Evolutionary conservation across 148 eudicot genomes (phyloP), one percentile per base, ranked within the genome.

Genomic region (Camellia lanceoleosa): DNA sequence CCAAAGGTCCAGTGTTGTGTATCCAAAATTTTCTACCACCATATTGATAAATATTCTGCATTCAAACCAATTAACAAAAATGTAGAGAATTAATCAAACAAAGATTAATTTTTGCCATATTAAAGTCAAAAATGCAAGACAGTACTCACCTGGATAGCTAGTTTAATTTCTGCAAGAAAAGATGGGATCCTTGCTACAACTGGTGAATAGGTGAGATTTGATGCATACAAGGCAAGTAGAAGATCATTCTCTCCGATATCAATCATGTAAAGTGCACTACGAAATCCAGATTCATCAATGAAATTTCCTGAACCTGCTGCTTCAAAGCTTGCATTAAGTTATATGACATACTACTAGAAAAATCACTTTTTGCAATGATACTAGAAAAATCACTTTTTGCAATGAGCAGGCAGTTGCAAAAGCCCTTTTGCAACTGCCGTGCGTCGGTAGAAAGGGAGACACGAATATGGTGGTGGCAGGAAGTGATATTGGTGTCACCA

Each of bases 1-100:
- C 89, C 65, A 83, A 52, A 38, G 90, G 90, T 18, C 87, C 89
- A 41, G 82, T 83, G 79, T 82, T 84, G 61, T 85, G 52, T 42
- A 88, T 69, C 90, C 88, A 88, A 11, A 85, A 85, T 43, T 82
- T 88, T 62, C 85, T 71, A 20, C 82, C 90, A 63, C 90, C 88
- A 44, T 79, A 73, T 46, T 83, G 73, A 73, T 85, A 88, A 49
- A 7, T 20, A 88, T 70, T 84, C 90, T 85, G 67, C 49, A 75
- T 78, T n/a, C 16, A 6, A 59, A 14, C n/a, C 62, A 59, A 14
- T 59, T 15, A 16, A 1, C 5, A n/a, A 47, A 61, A 62, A 15
- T 5, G 51, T 42, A 66, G 20, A 8, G n/a, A 44, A 9, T 43
- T 61, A 13, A 16, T 62, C 5, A 66, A 7, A 2, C 1, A 49